Evolutionary conservation across 257 asterid genomes (phyloP), one percentile per base, ranked within the genome.

Genomic region (Plectranthus barbatus): DNA sequence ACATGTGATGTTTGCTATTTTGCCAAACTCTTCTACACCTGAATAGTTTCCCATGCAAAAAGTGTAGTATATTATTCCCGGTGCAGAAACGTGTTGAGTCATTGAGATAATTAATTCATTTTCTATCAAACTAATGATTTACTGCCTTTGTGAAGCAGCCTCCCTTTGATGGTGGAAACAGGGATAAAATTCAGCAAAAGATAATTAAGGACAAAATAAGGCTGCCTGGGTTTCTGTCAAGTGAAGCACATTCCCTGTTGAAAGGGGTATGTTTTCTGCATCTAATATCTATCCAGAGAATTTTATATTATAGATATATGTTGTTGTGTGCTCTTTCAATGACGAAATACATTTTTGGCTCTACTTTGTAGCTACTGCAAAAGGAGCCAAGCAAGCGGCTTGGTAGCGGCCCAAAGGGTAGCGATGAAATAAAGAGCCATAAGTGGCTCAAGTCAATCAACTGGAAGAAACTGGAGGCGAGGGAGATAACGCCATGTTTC

Each of bases 111-210:
- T 42, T 36, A n/a, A 14, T 50, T 37, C 13, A 5, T 9, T 50
- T 51, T 2, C 4, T 24, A 11, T 41, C 14, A n/a, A 37, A 19
- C 66, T 57, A 36, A 67, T 21, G 14, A 44, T 33, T 41, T 60
- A 17, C 17, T 50, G 23, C n/a, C 5, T 60, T 40, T 61, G 19
- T 20, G 17, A 65, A 20, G 62, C 77, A 77, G 80, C 88, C 88
- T 74, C 88, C 88, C 3, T 82, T 74, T 64, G 31, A 74, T 39
- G 89, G 89, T 54, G 89, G 93, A 12, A 85, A 83, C 56, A 61
- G 85, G 66, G 62, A 76, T 10, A 83, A 72, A 70, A 61, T 83
- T 76, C 87, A 83, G 58, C 85, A 72, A 26, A 83, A 81, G 82
- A 78, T 83, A 64, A 49, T 76, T 1, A 83, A 81, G 76, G 87